These are phyloP conservation scores for Debaryomyces robertsiae DNA, from an alignment of 1,139 yeast genomes.

Conservation along the genomic window DNA sequence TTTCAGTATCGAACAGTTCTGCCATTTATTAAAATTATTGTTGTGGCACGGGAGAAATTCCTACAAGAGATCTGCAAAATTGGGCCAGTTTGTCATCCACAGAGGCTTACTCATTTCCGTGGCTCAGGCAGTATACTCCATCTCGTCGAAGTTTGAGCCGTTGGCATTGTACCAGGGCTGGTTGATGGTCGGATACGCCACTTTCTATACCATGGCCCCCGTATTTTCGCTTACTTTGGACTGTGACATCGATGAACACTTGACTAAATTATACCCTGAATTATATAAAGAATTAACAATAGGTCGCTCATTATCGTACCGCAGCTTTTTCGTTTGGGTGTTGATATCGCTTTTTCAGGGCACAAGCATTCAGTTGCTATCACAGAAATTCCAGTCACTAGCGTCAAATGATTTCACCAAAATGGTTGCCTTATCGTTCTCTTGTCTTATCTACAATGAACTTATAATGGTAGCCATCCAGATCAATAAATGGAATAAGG, in stretches of 20 bases:
- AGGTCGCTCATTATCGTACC: conserved; percentile 83
- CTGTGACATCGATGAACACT: conserved; percentile 85
- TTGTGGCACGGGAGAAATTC: conserved; percentile 99
- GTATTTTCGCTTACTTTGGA: conserved; percentile 92
- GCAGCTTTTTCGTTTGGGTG: conserved; percentile 91
- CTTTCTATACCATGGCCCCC: conserved; percentile 97
- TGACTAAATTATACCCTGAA: conserved; percentile 92
- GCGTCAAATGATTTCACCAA: conserved; percentile 54
- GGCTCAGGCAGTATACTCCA: conserved; percentile 93
- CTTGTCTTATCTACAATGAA: conserved; percentile 81
- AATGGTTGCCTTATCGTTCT: conserved; percentile 84
- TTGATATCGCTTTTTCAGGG: conserved; percentile 89
- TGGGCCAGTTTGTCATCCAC: conserved; percentile 94
- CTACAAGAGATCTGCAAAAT: conserved; percentile 90
- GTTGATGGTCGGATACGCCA: conserved; percentile 98
- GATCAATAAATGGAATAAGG: conserved; percentile 84
- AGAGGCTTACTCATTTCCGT: conserved; percentile 92
- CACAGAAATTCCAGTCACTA: conserved; percentile 77
- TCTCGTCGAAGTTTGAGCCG: conserved; percentile 87
- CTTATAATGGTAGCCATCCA: conserved; percentile 91
- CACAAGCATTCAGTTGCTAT: conserved; percentile 70
- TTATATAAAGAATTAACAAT: conserved; percentile 87
- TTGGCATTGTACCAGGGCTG: conserved; percentile 93
- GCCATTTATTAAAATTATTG: conserved; percentile 80
- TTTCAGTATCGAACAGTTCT: conserved; percentile 89